Evolutionary conservation across 2,329 filamentous ascomycete species (phyloP).

Genomic region (Aspergillus sp.): DNA sequence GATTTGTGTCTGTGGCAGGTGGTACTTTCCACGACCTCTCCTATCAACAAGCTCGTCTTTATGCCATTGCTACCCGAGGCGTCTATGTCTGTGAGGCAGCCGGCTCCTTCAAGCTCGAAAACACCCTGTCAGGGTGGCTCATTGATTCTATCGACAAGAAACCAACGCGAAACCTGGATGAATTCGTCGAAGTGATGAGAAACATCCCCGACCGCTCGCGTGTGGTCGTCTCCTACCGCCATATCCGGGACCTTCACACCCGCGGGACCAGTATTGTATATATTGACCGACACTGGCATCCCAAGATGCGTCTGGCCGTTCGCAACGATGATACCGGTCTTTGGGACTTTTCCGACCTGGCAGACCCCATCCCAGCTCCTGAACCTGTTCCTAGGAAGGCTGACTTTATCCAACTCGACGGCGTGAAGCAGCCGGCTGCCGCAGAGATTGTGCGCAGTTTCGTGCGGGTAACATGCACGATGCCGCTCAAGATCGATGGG

Average conservation of each 20-base stretch:
- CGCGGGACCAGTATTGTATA: slow-evolving; percentile 88
- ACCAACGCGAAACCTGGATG: slow-evolving; percentile 76
- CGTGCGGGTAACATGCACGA: slow-evolving; percentile 82
- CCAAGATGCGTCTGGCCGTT: slow-evolving; percentile 86
- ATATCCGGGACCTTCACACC: slow-evolving; percentile 89
- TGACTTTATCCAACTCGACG: slow-evolving; percentile 85
- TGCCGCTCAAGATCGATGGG: slow-evolving; percentile 96
- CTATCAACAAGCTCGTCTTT: slow-evolving; percentile 94
- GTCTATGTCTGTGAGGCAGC: slow-evolving; percentile 93
- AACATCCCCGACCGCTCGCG: slow-evolving; percentile 72
- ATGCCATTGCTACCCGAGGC: slow-evolving; percentile 84
- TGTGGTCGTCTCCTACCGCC: slow-evolving; percentile 91
- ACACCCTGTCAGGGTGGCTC: slow-evolving; percentile 84
- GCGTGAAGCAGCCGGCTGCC: slow-evolving; percentile 81
- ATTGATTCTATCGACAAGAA: slow-evolving; percentile 89
- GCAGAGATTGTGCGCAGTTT: slow-evolving; percentile 92
- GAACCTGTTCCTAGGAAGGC: slow-evolving; percentile 68
- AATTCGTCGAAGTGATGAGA: slow-evolving; percentile 88
- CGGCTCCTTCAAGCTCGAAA: slow-evolving; percentile 92
- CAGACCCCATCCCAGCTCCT: slow-evolving; percentile 68
- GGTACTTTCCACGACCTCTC: slow-evolving; percentile 94
- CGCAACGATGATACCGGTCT: slow-evolving; percentile 84
- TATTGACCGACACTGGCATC: slow-evolving; percentile 91
- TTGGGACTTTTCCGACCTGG: slow-evolving; percentile 90
- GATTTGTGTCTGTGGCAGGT: slow-evolving; percentile 89